Conservation (phyloP, 1,139 yeast genomes). For the Hanseniaspora uvarum region DNA sequence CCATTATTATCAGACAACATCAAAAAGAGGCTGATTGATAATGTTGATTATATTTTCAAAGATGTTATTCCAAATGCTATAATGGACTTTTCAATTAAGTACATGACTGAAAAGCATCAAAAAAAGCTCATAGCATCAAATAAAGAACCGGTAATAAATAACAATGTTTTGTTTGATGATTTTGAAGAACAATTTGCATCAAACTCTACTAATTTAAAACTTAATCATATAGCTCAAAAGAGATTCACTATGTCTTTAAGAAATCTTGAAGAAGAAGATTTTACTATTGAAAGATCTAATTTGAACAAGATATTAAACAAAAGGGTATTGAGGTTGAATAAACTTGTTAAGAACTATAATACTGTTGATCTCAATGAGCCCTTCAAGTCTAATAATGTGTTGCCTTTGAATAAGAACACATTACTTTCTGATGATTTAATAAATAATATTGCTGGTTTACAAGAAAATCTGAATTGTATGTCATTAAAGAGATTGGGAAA, state of each 20-base stretch:
- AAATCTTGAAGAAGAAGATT: constrained; percentile 41
- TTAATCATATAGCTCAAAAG: constrained; percentile 61
- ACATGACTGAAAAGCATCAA: constrained; percentile 4
- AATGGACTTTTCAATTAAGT: constrained; percentile 8
- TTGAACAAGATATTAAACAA: constrained; percentile 22
- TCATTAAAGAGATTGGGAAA: constrained; percentile 14
- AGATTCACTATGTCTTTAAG: constrained; percentile 68
- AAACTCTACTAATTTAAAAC: constrained; percentile 59
- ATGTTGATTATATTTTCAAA: constrained; percentile 30
- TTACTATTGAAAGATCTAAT: constrained; percentile 33
- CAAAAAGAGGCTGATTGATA: constrained; percentile 29
- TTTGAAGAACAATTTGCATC: constrained; percentile 38
- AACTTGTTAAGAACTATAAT: neutral
- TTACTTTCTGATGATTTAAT: neutral
- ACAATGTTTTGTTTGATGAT: constrained; percentile 24
- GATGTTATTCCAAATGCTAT: constrained; percentile 27
- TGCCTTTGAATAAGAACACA: constrained; percentile 2
- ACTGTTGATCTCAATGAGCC: neutral
- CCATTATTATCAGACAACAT: constrained; percentile 30
- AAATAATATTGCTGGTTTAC: constrained; percentile 14
- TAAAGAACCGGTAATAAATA: neutral
- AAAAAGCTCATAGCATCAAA: neutral
- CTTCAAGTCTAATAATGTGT: neutral
- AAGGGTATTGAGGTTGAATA: constrained; percentile 13
- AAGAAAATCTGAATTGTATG: constrained; percentile 6